These are phyloP conservation scores for Leccinum longicurvipes DNA, from an alignment of 768 basidiomycete genomes.

Conservation along the genomic window DNA sequence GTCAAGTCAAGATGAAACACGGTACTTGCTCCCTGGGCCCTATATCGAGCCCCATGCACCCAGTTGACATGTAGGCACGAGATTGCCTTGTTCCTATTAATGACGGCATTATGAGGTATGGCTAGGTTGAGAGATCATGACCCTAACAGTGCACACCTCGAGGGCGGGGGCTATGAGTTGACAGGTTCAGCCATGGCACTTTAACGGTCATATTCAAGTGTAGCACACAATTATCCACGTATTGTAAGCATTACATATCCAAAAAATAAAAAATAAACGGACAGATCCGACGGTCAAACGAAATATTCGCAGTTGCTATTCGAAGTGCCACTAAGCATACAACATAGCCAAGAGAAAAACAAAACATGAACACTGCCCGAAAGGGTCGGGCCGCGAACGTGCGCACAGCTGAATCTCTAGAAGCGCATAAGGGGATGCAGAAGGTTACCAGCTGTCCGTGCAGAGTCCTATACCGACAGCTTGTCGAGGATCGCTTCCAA, in stretches of 20 bases:
- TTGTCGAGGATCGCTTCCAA: slow-evolving; percentile 57
- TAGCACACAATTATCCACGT: not conserved
- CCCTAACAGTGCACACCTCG: not conserved
- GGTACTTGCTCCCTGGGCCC: not conserved
- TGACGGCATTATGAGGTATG: not conserved
- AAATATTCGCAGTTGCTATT: not conserved
- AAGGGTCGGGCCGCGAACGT: not conserved
- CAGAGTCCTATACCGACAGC: slow-evolving; percentile 33
- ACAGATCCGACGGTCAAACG: not conserved
- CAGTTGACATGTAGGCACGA: not conserved
- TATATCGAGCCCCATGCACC: not conserved
- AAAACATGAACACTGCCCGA: not conserved
- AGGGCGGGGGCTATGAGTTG: not conserved
- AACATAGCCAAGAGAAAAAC: not conserved
- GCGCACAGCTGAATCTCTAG: not conserved
- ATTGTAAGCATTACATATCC: not conserved
- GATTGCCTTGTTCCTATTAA: not conserved
- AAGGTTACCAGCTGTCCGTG: not conserved
- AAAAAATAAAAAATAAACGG: not conserved
- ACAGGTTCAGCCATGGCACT: not conserved
- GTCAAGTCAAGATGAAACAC: not conserved
- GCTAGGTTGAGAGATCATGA: not conserved
- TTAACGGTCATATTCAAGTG: not conserved
- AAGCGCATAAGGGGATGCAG: not conserved
- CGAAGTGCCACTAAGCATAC: not conserved